Evolutionary conservation across 768 basidiomycete species (phyloP).

Genomic region (Pulveroboletus sp.): DNA sequence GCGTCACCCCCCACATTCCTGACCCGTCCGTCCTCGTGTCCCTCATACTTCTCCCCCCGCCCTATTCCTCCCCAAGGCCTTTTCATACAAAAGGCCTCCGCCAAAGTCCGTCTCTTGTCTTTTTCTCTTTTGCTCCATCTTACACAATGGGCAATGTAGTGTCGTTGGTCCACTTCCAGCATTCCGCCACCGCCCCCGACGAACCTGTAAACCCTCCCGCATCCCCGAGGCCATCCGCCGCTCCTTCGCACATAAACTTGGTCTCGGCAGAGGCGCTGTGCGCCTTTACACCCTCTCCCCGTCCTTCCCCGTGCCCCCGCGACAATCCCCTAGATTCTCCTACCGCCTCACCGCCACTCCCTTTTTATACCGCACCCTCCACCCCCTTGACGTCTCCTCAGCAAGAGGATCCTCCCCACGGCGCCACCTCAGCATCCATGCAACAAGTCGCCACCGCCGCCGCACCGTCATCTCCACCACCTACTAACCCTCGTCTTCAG

Average conservation of each 20-base stretch:
- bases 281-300: slow-evolving; percentile 27
- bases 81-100: slow-evolving; percentile 11
- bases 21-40: slow-evolving; percentile 28
- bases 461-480: slow-evolving; percentile 24
- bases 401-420: slow-evolving; percentile 33
- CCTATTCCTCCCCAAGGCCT: slow-evolving; percentile 20
- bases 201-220: slow-evolving; percentile 8
- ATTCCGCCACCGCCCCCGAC: slow-evolving; percentile 15
- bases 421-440: slow-evolving; percentile 17
- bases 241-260: slow-evolving; percentile 34
- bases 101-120: slow-evolving; percentile 21
- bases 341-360: slow-evolving; percentile 35
- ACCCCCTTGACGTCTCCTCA: slow-evolving; percentile 40
- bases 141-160: slow-evolving; percentile 29
- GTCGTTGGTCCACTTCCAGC: slow-evolving; percentile 30
- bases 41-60: slow-evolving; percentile 24
- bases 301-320: slow-evolving; percentile 31
- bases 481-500: slow-evolving; percentile 16
- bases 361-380: slow-evolving; percentile 47
- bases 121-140: slow-evolving; percentile 5
- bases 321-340: slow-evolving; percentile 36
- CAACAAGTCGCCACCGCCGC: slow-evolving; percentile 16
- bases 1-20: slow-evolving; percentile 21
- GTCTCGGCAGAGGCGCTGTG: slow-evolving; percentile 31
- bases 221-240: slow-evolving; percentile 14